Evolutionary conservation across 177 flowering plant genomes (phyloP), one percentile per base, ranked within the genome.

Genomic region (Vitis hybrid): DNA sequence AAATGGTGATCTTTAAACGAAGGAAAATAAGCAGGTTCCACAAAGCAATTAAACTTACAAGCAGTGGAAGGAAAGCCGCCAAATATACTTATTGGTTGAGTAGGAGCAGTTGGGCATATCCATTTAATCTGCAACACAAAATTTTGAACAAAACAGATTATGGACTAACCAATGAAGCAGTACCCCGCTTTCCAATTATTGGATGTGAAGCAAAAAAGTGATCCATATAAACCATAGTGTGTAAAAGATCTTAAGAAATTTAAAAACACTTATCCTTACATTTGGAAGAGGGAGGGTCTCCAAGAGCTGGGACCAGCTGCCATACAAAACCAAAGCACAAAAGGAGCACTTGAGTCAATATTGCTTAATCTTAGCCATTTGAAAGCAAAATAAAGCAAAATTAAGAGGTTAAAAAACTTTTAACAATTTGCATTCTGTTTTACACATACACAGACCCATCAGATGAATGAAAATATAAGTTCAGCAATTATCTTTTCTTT

Each of bases 51-150:
- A 60, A 62, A 67, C 88, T 83, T 83, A 85, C 97, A 91, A 66
- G 94, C 92, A 70, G 94, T 85, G 71, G 82, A 83, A 64, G 94
- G 93, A 71, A 88, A 88, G 70, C 97, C 97, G 50, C 94, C 94
- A 84, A 89, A 88, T 26, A 88, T 11, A 56, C 80, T 60, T 32
- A 89, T 73, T 10, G 92, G 94, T 63, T 78, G 91, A 52, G 91
- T 85, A 57, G 97, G 94, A 66, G 97, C 89, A 51, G 97, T 89
- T 51, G 97, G 97, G 75, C 94, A 91, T 70, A 91, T 91, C 94
- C 94, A 91, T 79, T 91, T 91, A 55, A 89, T 74, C 92, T 88
- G 83, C 74, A 77, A 64, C 59, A 72, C 39, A 66, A 15, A 23
- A 23, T 34, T 23, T 45, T 2, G 39, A 12, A 2, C 14, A 64